Evolutionary conservation across 306 rosid genomes (phyloP).

Genomic region (Sindora glabra): DNA sequence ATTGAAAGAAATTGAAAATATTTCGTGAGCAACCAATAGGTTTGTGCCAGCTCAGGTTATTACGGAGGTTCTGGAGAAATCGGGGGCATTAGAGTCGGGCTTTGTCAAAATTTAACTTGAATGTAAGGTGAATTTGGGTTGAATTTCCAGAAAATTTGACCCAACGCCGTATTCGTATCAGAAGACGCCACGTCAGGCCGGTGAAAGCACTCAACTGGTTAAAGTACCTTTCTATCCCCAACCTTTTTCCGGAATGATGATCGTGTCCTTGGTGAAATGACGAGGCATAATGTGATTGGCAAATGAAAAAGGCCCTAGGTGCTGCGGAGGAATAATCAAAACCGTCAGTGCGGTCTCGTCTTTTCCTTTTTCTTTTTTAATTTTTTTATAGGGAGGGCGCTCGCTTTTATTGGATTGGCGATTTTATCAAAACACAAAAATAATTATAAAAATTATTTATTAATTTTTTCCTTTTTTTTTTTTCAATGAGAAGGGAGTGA

Average conservation of each 20-base stretch:
- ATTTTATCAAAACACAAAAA: conserved; percentile 27
- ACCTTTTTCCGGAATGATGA: conserved; percentile 6
- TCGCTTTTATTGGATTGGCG: conserved; percentile 19
- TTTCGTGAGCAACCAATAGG: not conserved
- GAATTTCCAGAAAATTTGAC: conserved; percentile 59
- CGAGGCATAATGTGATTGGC: conserved; percentile 35
- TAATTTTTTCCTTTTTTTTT: not conserved
- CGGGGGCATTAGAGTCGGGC: conserved; percentile 4
- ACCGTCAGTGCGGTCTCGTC: conserved; percentile 43
- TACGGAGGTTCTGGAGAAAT: not conserved
- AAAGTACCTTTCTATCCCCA: conserved; percentile 12
- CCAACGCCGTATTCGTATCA: not conserved
- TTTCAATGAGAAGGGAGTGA: conserved; percentile 1
- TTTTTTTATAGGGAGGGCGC: not conserved
- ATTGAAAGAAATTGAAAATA: not conserved
- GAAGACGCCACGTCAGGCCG: conserved; percentile 3
- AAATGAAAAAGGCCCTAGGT: not conserved
- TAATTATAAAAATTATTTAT: not conserved
- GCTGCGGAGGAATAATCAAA: conserved; percentile 17
- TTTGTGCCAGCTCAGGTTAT: not conserved
- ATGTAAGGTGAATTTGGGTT: conserved; percentile 55
- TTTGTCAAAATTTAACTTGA: conserved; percentile 15
- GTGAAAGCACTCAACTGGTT: not conserved
- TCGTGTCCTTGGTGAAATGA: conserved; percentile 4
- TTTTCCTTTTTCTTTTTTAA: not conserved